Evolutionary conservation across 495 filamentous ascomycete species (phyloP).

Genomic region (Choiromyces venosus): DNA sequence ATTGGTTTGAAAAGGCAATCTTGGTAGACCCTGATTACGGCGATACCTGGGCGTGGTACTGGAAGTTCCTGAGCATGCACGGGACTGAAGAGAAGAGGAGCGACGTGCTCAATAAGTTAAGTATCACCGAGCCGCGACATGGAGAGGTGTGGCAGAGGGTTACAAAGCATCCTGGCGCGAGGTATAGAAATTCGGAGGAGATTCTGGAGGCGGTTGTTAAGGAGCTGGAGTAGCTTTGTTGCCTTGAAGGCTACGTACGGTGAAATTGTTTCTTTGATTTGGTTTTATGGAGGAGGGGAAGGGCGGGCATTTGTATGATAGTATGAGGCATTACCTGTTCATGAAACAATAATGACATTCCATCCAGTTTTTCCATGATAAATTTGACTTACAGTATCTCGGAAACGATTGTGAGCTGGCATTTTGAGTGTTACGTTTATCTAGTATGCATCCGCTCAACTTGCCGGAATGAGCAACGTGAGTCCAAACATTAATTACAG

Average conservation of each 20-base stretch:
- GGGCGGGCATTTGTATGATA: neutral
- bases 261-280: neutral
- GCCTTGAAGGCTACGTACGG: neutral
- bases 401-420: neutral
- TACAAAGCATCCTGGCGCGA: slow-evolving; percentile 78
- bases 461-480: too few relatives aligned
- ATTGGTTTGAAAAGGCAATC: slow-evolving; percentile 95
- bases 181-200: slow-evolving; percentile 66
- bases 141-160: slow-evolving; percentile 88
- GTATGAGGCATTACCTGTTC: neutral
- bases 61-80: slow-evolving; percentile 83
- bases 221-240: slow-evolving; percentile 48
- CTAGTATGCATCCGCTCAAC: too few relatives aligned
- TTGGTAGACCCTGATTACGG: slow-evolving; percentile 77
- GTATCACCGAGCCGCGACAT: slow-evolving; percentile 69
- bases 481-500: too few relatives aligned
- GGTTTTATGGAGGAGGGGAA: neutral
- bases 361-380: neutral
- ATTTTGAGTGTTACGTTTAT: too few relatives aligned
- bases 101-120: slow-evolving; percentile 33
- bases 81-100: slow-evolving; percentile 57
- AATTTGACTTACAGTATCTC: neutral
- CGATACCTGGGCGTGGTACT: slow-evolving; percentile 98
- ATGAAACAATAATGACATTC: neutral
- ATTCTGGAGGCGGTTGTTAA: slow-evolving; percentile 69